These are phyloP conservation scores for Ustilago trichophora DNA, from an alignment of 1,284 basidiomycete species.

Conservation along the genomic window DNA sequence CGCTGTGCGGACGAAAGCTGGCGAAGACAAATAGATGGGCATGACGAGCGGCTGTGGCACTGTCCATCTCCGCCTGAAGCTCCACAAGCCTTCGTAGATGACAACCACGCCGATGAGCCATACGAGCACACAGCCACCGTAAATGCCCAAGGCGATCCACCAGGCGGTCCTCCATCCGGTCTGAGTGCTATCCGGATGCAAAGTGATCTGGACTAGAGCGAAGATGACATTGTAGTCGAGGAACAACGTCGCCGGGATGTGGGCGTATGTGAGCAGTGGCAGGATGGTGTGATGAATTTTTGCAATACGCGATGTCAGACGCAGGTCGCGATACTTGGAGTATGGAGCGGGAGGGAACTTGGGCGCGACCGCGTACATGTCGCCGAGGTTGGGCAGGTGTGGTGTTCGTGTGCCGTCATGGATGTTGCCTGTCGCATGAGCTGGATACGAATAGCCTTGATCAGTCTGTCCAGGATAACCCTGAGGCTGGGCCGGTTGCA, in stretches of 20 bases:
- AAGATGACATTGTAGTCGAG: slow-evolving; percentile 65
- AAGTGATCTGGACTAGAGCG: slow-evolving; percentile 57
- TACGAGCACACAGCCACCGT: slow-evolving; percentile 21
- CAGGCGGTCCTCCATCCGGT: slow-evolving; percentile 28
- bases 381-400: slow-evolving; percentile 15
- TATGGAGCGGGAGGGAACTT: slow-evolving; percentile 29
- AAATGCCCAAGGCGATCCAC: slow-evolving; percentile 51
- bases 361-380: slow-evolving; percentile 19
- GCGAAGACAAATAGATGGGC: slow-evolving; percentile 47
- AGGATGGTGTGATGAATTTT: slow-evolving; percentile 45
- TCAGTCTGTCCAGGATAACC: not conserved
- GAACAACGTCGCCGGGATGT: slow-evolving; percentile 63
- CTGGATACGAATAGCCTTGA: not conserved
- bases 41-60: slow-evolving; percentile 31
- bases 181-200: slow-evolving; percentile 31
- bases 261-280: slow-evolving; percentile 38
- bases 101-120: slow-evolving; percentile 51
- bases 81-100: slow-evolving; percentile 37
- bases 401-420: slow-evolving; percentile 7
- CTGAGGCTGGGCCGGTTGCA: not conserved
- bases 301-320: slow-evolving; percentile 16
- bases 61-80: slow-evolving; percentile 31
- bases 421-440: not conserved
- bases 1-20: slow-evolving; percentile 36
- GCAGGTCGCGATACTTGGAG: slow-evolving; percentile 13